Conservation (phyloP, 495 filamentous ascomycete species). For the Xylaria sp. region DNA sequence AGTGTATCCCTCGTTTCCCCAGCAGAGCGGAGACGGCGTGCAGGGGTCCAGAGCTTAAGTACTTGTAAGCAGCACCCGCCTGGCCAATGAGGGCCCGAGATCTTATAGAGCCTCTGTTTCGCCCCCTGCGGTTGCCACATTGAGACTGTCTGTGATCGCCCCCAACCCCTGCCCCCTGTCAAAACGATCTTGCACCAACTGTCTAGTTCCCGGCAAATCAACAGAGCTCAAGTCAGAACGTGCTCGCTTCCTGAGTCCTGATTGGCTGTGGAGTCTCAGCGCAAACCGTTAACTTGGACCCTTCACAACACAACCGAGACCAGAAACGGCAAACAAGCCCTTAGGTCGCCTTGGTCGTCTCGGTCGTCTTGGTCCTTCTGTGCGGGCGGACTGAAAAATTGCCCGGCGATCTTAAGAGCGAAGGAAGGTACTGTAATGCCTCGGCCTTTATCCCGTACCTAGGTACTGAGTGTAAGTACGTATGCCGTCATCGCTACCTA, state of each 20-base stretch:
- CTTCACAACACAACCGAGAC: neutral
- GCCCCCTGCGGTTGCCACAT: conserved; percentile 19
- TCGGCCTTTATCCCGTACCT: neutral
- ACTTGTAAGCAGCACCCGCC: neutral
- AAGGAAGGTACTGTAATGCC: neutral
- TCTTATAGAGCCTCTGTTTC: conserved; percentile 7
- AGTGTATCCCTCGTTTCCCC: neutral
- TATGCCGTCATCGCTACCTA: conserved; percentile 3
- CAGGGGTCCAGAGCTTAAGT: conserved; percentile 22
- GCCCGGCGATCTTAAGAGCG: conserved; percentile 11
- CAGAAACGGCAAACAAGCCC: neutral
- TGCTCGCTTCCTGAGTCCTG: neutral
- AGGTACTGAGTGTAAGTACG: neutral
- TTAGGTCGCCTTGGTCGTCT: too few relatives aligned
- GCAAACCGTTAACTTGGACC: conserved; percentile 3
- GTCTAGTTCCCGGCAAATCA: conserved; percentile 26
- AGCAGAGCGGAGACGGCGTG: conserved; percentile 4
- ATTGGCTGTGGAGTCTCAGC: conserved; percentile 9
- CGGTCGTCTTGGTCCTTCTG: neutral
- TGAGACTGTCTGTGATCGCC: conserved; percentile 15
- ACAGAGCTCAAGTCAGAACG: conserved; percentile 17
- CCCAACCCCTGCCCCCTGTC: neutral
- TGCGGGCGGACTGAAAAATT: neutral
- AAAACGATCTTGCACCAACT: conserved; percentile 12
- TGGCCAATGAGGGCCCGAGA: neutral